Percentiles rank a stretch among this genome's conserved stretches.
Evolutionary conservation across 2,329 filamentous ascomycete genomes (phyloP).

Genomic region (Cladosporium sp.): DNA sequence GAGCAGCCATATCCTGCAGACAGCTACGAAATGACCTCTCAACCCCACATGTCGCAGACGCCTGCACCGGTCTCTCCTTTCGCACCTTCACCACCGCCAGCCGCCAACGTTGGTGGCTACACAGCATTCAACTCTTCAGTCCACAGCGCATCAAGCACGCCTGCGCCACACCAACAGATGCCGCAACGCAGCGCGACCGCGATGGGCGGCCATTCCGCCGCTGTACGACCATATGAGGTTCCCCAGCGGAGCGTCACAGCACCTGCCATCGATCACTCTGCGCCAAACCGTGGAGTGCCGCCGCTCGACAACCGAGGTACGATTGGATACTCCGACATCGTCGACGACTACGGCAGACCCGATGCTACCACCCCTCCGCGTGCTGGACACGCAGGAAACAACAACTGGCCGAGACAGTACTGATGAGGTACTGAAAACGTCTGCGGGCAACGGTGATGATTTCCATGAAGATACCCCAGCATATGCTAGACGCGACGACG

Average conservation of each 20-base stretch:
- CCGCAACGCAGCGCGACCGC: conserved; percentile 26
- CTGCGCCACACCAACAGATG: conserved; percentile 18
- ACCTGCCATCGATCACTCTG: conserved; percentile 18
- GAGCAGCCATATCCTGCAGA: conserved; percentile 22
- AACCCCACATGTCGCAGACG: conserved; percentile 21
- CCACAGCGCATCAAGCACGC: conserved; percentile 20
- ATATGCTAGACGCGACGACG: not conserved
- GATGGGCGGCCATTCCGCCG: not conserved
- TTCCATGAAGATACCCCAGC: not conserved
- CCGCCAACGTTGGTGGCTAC: conserved; percentile 26
- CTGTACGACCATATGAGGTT: conserved; percentile 17
- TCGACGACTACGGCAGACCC: conserved; percentile 12
- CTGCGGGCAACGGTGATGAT: not conserved
- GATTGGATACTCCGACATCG: conserved; percentile 17
- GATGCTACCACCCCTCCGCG: not conserved
- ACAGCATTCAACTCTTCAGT: conserved; percentile 36
- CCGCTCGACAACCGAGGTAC: conserved; percentile 2
- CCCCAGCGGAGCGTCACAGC: conserved; percentile 28
- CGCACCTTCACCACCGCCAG: conserved; percentile 3
- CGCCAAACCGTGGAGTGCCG: not conserved
- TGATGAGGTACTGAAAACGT: not conserved
- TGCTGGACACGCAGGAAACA: conserved; percentile 1
- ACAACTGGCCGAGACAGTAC: not conserved
- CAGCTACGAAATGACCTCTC: conserved; percentile 36
- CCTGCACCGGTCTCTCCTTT: not conserved